Evolutionary conservation across 2,329 filamentous ascomycete genomes (phyloP), one percentile per base, ranked within the genome.

Genomic region (Neonectria ditissima): DNA sequence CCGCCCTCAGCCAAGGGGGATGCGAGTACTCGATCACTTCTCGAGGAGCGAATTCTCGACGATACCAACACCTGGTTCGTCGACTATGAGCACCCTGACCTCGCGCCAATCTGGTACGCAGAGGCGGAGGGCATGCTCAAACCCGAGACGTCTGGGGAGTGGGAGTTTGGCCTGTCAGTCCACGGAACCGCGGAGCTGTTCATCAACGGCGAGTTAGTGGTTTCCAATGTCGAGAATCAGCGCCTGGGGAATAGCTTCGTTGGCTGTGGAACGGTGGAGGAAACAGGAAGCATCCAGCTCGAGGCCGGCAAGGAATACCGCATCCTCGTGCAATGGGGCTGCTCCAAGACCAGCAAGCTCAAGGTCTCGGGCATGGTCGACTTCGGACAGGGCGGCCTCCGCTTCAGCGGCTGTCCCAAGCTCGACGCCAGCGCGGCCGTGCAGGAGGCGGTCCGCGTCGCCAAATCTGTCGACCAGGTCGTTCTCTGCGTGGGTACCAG

Each of bases 241-340:
- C 64, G 64, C 4, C 66, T 69, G 16, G 78, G 75, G 22, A 77
- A 72, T n/a, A 71, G 74, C 22, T 80, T 81, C 59, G 73, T 80
- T 37, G 73, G 75, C 2, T 75, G 69, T 16, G 77, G 76, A 1
- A 78, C 76, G 2, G 69, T 74, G 10, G 77, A 79, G 51, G 74
- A 77, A 65, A 71, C 61, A 9, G 73, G 73, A 3, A 47, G 6
- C 22, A 63, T 55, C 50, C 41, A 22, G 1, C n/a, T 69, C 2
- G 63, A 68, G 45, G 63, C 59, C 11, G 65, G 63, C 11, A 57
- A 59, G 32, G 13, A 44, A 8, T 68, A 69, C 43, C 59, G 62
- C 2, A 32, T 69, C 10, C 52, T 60, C 5, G 62, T 69, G 1
- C 55, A 59, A 24, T 69, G 60, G 59, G 65, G 67, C 16, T 62